Evolutionary conservation across 371 early-diverging fungal genomes (phyloP), one percentile per base, ranked within the genome.

Genomic region (Rhizopus arrhizus): DNA sequence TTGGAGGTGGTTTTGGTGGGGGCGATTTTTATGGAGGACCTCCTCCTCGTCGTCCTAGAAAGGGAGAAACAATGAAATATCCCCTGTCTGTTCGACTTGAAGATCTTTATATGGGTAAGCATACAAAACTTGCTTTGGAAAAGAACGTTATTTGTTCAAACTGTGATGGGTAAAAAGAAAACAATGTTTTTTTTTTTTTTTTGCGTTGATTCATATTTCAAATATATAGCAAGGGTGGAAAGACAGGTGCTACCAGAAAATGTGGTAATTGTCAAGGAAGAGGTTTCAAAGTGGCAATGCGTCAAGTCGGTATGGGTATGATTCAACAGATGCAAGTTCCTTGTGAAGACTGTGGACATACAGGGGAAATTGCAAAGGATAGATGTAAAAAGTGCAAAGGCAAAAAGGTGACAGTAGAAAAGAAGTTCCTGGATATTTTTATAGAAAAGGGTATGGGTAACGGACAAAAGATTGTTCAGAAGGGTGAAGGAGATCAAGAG

Each of bases 271-370:
- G 99, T 80, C 77, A 88, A 43, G 99, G 99, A 38, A 89, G 90
- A 58, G 99, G 99, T 64, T 82, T 95, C 62, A 88, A 87, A 68
- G 73, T 96, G 31, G 88, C 89, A 36, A 85, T 95, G 69, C 84
- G 96, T 45, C 97, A 97, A 77, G 84, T 99, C 62, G 99, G 97
- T 35, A 96, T 97, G 57, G 86, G 85, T 45, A 88, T 90, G 88
- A 91, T 98, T 87, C 98, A 98, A 82, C 98, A 97, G 80, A 93
- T 97, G 89, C 95, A 96, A 85, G 56, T 61, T 5, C 62, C 61
- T 57, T 69, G 68, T 59, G 38, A 16, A 3, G 62, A 68, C 33
- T 71, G 75, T 49, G 58, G 64, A 53, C 66, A 64, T 47, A 66
- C 61, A 16, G 69, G 75, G 32, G 53, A 60, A 43, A 42, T 75